Conservation (phyloP, 257 asterid genomes). For the Scutellaria galericulata region DNA sequence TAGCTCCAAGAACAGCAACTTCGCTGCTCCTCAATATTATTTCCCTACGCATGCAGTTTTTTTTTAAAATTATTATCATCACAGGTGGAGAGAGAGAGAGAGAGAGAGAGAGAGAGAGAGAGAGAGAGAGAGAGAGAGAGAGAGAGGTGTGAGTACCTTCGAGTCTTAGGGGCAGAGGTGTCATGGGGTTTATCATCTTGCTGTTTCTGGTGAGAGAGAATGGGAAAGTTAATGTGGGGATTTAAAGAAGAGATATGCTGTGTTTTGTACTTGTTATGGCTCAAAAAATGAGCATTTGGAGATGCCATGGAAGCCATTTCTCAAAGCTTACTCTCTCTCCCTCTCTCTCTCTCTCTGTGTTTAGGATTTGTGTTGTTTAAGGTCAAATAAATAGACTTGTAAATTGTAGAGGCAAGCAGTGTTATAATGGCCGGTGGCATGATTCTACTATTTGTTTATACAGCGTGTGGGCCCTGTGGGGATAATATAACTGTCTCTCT, state of each 20-base stretch:
- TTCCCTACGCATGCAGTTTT: constrained; percentile 52
- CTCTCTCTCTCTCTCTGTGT: background rate
- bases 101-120: background rate
- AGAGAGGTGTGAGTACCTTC: constrained; percentile 32
- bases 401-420: background rate
- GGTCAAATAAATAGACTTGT: constrained; percentile 12
- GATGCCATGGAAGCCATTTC: constrained; percentile 44
- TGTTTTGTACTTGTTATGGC: constrained; percentile 29
- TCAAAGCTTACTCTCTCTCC: background rate
- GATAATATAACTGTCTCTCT: no score
- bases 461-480: no score
- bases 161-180: constrained; percentile 30
- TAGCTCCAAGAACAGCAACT: constrained; percentile 76
- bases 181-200: constrained; percentile 30
- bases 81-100: background rate
- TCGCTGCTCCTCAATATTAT: constrained; percentile 78
- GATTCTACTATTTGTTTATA: background rate
- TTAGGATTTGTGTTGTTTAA: no score
- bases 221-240: constrained; percentile 18
- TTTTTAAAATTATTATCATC: background rate
- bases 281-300: constrained; percentile 34
- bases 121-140: background rate
- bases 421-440: constrained; percentile 29
- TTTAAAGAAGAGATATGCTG: background rate
- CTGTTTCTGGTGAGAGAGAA: constrained; percentile 30